Conservation (phyloP, 768 basidiomycete genomes). For the Cubamyces lactineus region DNA sequence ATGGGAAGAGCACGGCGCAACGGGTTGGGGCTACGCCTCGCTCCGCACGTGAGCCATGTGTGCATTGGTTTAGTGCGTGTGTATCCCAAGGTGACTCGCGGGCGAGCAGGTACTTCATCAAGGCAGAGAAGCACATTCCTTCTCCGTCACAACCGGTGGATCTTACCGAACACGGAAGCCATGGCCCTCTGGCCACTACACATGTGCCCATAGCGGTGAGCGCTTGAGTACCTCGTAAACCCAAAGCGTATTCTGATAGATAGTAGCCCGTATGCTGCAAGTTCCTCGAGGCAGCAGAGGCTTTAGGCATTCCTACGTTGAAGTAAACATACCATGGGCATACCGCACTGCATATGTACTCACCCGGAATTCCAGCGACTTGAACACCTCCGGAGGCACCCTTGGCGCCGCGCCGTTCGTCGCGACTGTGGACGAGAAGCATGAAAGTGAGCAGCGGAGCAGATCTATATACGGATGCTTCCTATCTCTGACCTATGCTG, state of each 20-base stretch:
- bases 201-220: constrained; percentile 11
- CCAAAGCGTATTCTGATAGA: neutral
- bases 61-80: no score
- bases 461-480: no score
- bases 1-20: constrained; percentile 28
- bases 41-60: constrained; percentile 15
- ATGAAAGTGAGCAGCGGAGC: constrained; percentile 20
- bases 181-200: constrained; percentile 11
- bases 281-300: constrained; percentile 4
- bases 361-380: constrained; percentile 15
- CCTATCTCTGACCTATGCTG: neutral
- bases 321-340: neutral
- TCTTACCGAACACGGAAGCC: constrained; percentile 4
- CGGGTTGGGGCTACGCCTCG: constrained; percentile 31
- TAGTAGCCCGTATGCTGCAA: constrained; percentile 9
- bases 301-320: constrained; percentile 2
- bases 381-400: constrained; percentile 24
- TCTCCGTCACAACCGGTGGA: constrained; percentile 3
- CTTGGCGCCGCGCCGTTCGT: constrained; percentile 21
- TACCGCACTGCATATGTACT: neutral
- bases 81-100: neutral
- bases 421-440: constrained; percentile 24
- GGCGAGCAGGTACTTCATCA: constrained; percentile 27
- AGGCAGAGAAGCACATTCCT: constrained; percentile 26
- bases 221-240: neutral